phyloP scores from a whole-genome alignment of 129 eudicot species.

The Tagetes patula region DNA sequence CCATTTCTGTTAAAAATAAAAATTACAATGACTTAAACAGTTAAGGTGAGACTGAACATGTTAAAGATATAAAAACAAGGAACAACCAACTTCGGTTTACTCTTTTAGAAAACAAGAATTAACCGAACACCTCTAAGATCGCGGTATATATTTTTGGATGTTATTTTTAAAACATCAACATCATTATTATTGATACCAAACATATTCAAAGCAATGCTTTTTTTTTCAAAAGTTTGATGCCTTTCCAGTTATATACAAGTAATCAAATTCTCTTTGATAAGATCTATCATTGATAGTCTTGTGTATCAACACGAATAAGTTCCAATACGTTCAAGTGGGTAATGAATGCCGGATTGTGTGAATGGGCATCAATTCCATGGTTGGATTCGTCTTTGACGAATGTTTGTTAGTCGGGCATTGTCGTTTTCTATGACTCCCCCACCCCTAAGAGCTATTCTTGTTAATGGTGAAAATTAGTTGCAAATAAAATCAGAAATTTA shows the following conservation, averaged over 20 bases:
- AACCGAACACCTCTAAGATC: no score
- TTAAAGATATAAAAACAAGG: no score
- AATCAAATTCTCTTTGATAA: neutral
- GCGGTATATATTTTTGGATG: no score
- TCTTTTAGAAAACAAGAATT: no score
- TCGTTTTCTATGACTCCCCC: no score
- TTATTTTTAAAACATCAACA: no score
- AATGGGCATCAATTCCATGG: neutral
- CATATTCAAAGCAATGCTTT: neutral
- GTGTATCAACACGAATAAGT: neutral
- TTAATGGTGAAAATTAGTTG: neutral
- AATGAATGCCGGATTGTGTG: neutral
- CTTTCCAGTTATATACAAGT: no score
- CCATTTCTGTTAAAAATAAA: no score
- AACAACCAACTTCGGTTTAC: no score
- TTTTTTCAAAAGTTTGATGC: neutral
- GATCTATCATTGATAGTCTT: neutral
- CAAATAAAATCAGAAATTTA: neutral
- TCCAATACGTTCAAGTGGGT: slow-evolving; percentile 6
- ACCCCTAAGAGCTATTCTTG: neutral
- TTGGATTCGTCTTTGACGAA: neutral
- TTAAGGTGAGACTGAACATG: no score
- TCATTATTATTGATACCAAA: neutral
- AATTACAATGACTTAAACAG: no score
- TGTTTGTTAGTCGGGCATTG: neutral